Conservation (phyloP, 1,284 basidiomycete species). For the Trichosporon asahii region DNA sequence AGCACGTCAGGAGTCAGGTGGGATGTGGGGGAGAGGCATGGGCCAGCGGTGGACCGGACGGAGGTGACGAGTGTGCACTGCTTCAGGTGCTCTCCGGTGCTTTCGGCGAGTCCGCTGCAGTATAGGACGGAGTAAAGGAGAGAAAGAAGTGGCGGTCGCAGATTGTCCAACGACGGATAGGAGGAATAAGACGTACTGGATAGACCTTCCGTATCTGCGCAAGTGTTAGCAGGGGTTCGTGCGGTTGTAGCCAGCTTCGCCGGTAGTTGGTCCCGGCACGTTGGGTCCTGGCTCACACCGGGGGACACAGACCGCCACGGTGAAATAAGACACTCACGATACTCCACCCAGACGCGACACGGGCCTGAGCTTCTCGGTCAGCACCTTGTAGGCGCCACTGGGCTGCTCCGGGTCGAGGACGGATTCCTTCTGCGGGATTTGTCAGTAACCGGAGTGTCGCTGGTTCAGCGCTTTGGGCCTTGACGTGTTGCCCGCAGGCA, state of each 20-base stretch:
- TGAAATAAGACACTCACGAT: slow-evolving; percentile 53
- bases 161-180: background rate
- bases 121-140: background rate
- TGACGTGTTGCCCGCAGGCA: background rate
- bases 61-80: background rate
- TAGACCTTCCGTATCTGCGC: slow-evolving; percentile 52
- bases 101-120: background rate
- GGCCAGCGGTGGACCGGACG: background rate
- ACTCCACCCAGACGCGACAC: slow-evolving; percentile 65
- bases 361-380: slow-evolving; percentile 58
- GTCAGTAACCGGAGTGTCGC: background rate
- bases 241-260: background rate
- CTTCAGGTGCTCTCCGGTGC: background rate
- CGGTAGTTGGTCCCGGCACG: background rate
- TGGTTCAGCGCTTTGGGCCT: background rate
- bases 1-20: background rate
- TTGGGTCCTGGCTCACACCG: background rate
- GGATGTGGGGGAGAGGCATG: background rate
- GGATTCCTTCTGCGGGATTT: slow-evolving; percentile 52
- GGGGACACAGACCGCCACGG: background rate
- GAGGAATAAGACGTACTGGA: slow-evolving; percentile 53
- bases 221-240: background rate
- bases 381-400: slow-evolving; percentile 28
- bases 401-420: slow-evolving; percentile 57
- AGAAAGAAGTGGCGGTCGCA: background rate